Evolutionary conservation across 768 basidiomycete species (phyloP), one percentile per base, ranked within the genome.

Genomic region (Termitomyces heimii): DNA sequence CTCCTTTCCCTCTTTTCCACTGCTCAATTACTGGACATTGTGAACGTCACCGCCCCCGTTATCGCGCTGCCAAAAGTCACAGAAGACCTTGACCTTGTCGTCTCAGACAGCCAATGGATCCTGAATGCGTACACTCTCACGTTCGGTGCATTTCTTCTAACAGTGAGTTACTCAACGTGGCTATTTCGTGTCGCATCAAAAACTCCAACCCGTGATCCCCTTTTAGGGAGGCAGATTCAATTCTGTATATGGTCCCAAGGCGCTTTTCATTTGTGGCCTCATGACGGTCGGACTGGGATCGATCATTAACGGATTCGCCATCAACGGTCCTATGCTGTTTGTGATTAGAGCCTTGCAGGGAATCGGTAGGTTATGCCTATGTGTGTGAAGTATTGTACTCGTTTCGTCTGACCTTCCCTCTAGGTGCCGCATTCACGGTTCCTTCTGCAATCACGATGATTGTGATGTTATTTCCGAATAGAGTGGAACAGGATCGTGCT

Each of bases 301-400:
- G 7, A 49, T 81, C 24, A 68, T 70, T 42, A 70, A 71, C 13
- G 79, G 78, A 18, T 82, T 82, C 61, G 64, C 67, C 20, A 40
- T 66, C 35, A 68, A 75, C 64, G 77, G 77, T 58, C 74, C 79
- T 47, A 72, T 66, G 1, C 64, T 84, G 42, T 71, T 82, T 46
- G 69, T 80, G 26, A 65, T 84, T 3, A 71, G 82, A 63, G 80
- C 77, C 5, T 40, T 83, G 16, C 74, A 70, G 59, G 82, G 82
- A 22, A 68, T 78, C n/a, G 68, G 77, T 73, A 37, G 50, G 67
- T 42, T 8, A 5, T 42, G 44, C 28, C 6, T 18, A 10, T 46
- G 28, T n/a, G 18, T 40, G 39, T 40, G 42, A 28, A 12, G 9
- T 2, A 32, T 16, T n/a, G 3, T 14, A 5, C 10, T 18, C 32